Evolutionary conservation across 441 rosid genomes (phyloP).

Genomic region (Manihot esculenta): DNA sequence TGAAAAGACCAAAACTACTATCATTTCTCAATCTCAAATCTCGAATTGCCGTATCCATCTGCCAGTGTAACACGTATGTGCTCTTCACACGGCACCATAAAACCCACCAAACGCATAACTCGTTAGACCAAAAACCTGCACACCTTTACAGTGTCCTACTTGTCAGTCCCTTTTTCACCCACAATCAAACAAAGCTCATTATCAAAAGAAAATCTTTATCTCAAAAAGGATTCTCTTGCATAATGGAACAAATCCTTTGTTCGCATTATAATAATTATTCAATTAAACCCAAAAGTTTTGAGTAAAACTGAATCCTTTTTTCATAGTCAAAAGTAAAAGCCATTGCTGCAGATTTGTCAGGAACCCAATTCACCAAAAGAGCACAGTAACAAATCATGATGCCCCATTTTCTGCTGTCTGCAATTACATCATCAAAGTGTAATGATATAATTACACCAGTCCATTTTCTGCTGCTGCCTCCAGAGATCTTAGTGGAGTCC

Average conservation of each 20-base stretch:
- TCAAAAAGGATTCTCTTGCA: not conserved
- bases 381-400: slow-evolving; percentile 24
- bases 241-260: not conserved
- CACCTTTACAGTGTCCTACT: not conserved
- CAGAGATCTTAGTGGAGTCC: slow-evolving; percentile 23
- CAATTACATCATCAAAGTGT: slow-evolving; percentile 21
- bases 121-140: not conserved
- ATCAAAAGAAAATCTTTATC: not conserved
- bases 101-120: slow-evolving; percentile 11
- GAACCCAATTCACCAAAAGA: slow-evolving; percentile 10
- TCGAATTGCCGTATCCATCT: slow-evolving; percentile 36
- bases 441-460: slow-evolving; percentile 14
- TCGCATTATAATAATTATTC: not conserved
- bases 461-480: slow-evolving; percentile 12
- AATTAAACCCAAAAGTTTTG: not conserved
- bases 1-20: slow-evolving; percentile 20
- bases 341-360: slow-evolving; percentile 13
- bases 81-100: slow-evolving; percentile 29
- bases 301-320: not conserved
- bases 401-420: slow-evolving; percentile 43
- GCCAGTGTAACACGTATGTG: slow-evolving; percentile 19
- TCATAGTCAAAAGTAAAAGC: not conserved
- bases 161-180: not conserved
- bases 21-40: slow-evolving; percentile 27
- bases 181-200: slow-evolving; percentile 2